Conservation (phyloP, 176 grass and related monocot genomes). For the Carex parvula region DNA sequence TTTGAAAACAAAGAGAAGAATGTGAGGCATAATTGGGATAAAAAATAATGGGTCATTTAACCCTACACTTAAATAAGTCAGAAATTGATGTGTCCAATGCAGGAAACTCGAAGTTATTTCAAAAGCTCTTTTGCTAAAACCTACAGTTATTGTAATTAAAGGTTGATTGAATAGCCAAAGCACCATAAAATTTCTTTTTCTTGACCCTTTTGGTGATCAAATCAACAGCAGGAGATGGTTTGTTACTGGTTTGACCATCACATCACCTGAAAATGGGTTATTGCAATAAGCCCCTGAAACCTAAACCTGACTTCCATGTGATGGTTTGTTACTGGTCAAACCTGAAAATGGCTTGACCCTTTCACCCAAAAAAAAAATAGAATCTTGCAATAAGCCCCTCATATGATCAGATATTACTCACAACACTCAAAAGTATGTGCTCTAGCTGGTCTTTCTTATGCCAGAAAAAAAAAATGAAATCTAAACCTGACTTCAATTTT, state of each 20-base stretch:
- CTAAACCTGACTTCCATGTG: too few relatives aligned
- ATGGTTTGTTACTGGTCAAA: too few relatives aligned
- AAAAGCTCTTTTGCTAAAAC: not conserved
- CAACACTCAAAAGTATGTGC: not conserved
- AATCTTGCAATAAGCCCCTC: not conserved
- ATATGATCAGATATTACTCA: not conserved
- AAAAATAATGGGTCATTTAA: too few relatives aligned
- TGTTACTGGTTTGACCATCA: constrained; percentile 8
- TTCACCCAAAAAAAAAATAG: too few relatives aligned
- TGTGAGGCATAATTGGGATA: too few relatives aligned
- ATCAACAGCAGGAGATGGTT: not conserved
- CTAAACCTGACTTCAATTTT: not conserved
- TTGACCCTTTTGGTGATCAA: not conserved
- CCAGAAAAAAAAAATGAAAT: not conserved
- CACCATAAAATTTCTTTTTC: not conserved
- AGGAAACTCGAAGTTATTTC: not conserved
- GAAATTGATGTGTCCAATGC: not conserved
- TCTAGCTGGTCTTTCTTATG: not conserved
- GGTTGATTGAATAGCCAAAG: not conserved
- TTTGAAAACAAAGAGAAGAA: too few relatives aligned
- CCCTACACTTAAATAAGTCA: too few relatives aligned
- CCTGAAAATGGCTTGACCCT: too few relatives aligned
- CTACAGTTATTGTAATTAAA: not conserved
- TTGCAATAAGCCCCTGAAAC: too few relatives aligned
- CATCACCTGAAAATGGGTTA: not conserved